A percentile compares a stretch with the other conserved stretches of the same genome.
Conservation (phyloP, 805 yeast species). For the Wickerhamomyces queroliae region DNA sequence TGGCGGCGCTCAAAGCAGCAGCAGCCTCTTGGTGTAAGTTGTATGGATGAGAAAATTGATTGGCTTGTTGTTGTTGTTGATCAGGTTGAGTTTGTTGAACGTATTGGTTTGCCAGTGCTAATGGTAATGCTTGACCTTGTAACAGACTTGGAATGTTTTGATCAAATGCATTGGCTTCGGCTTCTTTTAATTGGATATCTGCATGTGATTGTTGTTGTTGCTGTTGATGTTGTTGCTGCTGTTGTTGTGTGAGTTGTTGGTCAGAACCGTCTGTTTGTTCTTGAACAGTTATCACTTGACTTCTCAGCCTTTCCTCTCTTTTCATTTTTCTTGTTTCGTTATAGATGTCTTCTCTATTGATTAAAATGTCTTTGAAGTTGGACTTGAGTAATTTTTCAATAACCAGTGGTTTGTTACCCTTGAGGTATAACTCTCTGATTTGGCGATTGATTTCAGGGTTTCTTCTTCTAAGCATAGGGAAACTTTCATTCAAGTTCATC, state of each 20-base stretch:
- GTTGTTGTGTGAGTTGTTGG: constrained; percentile 4
- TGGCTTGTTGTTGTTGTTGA: constrained; percentile 3
- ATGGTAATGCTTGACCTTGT: constrained; percentile 9
- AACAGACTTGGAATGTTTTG: constrained; percentile 21
- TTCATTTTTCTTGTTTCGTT: constrained; percentile 28
- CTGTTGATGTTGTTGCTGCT: constrained; percentile 6
- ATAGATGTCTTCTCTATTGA: constrained; percentile 25
- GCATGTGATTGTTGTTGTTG: constrained; percentile 3
- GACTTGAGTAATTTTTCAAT: constrained; percentile 22
- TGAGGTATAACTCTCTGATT: constrained; percentile 23
- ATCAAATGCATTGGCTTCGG: constrained; percentile 15
- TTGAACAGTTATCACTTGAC: constrained; percentile 4
- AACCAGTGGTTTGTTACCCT: constrained; percentile 23
- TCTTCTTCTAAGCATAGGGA: constrained; percentile 26
- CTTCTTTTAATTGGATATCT: constrained; percentile 8
- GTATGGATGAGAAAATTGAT: constrained; percentile 1
- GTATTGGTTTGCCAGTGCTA: constrained; percentile 1
- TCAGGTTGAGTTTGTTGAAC: background rate
- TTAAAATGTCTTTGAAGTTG: constrained; percentile 19
- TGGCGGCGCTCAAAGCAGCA: background rate
- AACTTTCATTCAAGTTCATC: constrained; percentile 22
- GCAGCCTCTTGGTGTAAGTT: constrained; percentile 1
- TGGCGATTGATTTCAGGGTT: constrained; percentile 25
- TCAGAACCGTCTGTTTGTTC: too few species aligned
- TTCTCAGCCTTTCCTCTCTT: constrained; percentile 21